These are phyloP conservation scores for Trichoderma guizhouense DNA, from an alignment of 2,329 filamentous ascomycete genomes.

Conservation along the genomic window DNA sequence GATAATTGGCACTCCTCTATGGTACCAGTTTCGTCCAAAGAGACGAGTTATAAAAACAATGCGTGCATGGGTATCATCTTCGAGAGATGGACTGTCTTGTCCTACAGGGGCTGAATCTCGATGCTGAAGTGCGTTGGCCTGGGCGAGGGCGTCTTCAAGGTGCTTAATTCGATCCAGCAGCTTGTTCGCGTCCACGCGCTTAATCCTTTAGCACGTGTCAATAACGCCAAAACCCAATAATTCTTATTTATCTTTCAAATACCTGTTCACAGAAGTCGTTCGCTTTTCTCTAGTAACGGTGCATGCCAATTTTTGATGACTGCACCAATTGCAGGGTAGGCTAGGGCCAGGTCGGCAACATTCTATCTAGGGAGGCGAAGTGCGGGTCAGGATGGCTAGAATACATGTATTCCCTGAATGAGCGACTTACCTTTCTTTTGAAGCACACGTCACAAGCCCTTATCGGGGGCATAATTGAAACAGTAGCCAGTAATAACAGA, in stretches of 20 bases:
- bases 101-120: neutral
- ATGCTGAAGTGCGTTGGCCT: neutral
- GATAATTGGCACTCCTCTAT: neutral
- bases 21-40: neutral
- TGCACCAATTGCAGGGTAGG: constrained; percentile 8
- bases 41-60: neutral
- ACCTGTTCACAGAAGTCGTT: neutral
- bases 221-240: neutral
- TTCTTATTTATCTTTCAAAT: too few species aligned
- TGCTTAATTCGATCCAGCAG: neutral
- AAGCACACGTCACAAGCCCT: neutral
- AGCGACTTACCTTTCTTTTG: neutral
- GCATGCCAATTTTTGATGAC: neutral
- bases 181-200: neutral
- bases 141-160: neutral
- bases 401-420: neutral
- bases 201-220: neutral
- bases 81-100: neutral
- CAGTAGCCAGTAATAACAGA: neutral
- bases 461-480: neutral
- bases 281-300: neutral
- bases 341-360: neutral
- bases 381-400: neutral
- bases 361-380: neutral
- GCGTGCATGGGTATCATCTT: neutral